A percentile compares a stretch with the other conserved stretches of the same genome.
These are phyloP conservation scores for Tulasnella sp. DNA, from an alignment of 768 basidiomycete genomes.

Conservation along the genomic window DNA sequence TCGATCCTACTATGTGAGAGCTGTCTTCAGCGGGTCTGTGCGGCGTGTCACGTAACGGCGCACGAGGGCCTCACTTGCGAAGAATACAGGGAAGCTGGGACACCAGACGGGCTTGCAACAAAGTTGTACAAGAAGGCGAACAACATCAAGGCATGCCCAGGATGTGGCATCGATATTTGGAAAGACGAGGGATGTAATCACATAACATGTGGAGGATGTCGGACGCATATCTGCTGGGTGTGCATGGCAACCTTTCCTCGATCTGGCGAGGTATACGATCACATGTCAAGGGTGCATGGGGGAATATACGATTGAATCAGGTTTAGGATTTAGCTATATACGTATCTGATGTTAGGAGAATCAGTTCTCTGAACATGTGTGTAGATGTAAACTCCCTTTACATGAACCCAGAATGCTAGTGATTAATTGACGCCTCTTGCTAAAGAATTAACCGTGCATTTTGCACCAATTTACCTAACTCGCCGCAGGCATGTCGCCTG, in stretches of 20 bases:
- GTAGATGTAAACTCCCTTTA: too few species aligned
- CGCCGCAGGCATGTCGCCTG: too few species aligned
- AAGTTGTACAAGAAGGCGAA: conserved; percentile 49
- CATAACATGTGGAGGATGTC: conserved; percentile 64
- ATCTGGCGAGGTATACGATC: conserved; percentile 62
- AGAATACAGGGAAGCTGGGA: conserved; percentile 27
- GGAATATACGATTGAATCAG: conserved; percentile 29
- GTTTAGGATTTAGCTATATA: too few species aligned
- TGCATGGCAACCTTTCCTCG: conserved; percentile 52
- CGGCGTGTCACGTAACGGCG: conserved; percentile 43
- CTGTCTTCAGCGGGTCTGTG: conserved; percentile 59
- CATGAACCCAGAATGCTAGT: too few species aligned
- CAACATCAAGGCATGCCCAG: conserved; percentile 65
- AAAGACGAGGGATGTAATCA: conserved; percentile 71
- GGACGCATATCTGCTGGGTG: conserved; percentile 72
- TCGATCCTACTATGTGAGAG: conserved; percentile 56
- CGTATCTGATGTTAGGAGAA: too few species aligned
- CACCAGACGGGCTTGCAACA: conserved; percentile 41
- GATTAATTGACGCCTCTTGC: too few species aligned
- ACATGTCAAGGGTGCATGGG: conserved; percentile 61
- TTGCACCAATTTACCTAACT: too few species aligned
- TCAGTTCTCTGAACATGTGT: too few species aligned
- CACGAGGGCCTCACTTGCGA: conserved; percentile 62
- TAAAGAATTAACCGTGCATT: too few species aligned
- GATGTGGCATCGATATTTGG: conserved; percentile 60